These are phyloP conservation scores for Lasiodiplodia gonubiensis DNA, from an alignment of 2,329 filamentous ascomycete species.

Conservation along the genomic window DNA sequence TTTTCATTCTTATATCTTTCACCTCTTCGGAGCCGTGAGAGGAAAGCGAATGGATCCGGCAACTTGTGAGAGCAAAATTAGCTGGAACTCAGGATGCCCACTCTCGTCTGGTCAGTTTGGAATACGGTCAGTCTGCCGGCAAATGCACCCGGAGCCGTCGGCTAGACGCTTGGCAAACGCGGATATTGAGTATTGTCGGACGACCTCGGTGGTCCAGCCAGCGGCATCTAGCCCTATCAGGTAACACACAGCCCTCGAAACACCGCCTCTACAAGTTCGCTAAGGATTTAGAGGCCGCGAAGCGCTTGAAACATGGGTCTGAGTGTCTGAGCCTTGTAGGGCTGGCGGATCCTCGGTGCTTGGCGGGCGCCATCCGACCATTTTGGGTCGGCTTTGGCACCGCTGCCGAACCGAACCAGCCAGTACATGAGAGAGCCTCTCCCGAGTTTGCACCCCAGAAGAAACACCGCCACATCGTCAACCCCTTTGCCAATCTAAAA, in stretches of 20 bases:
- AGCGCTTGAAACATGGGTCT: conserved; percentile 8
- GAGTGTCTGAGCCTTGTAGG: neutral
- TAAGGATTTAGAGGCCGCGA: neutral
- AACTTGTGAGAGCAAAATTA: neutral
- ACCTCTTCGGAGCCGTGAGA: neutral
- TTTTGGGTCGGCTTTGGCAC: neutral
- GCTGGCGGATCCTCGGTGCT: conserved; percentile 1
- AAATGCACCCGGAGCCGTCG: neutral
- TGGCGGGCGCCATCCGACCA: neutral
- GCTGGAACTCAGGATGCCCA: neutral
- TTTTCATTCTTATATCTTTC: neutral
- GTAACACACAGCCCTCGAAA: conserved; percentile 1
- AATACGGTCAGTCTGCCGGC: conserved; percentile 5
- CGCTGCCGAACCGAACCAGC: conserved; percentile 1
- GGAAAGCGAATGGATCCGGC: neutral
- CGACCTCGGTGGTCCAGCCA: neutral
- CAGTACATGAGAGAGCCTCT: conserved; percentile 6
- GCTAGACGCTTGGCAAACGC: neutral
- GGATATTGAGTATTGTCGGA: neutral
- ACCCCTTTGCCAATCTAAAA: conserved; percentile 18
- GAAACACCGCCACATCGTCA: conserved; percentile 14
- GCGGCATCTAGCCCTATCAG: neutral
- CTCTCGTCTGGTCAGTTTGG: conserved; percentile 7
- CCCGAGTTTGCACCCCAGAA: neutral
- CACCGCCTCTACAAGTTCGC: conserved; percentile 3